Base-by-base conservation (phyloP, 1,284 basidiomycete genomes). In the Apiotrichum laibachii region DNA sequence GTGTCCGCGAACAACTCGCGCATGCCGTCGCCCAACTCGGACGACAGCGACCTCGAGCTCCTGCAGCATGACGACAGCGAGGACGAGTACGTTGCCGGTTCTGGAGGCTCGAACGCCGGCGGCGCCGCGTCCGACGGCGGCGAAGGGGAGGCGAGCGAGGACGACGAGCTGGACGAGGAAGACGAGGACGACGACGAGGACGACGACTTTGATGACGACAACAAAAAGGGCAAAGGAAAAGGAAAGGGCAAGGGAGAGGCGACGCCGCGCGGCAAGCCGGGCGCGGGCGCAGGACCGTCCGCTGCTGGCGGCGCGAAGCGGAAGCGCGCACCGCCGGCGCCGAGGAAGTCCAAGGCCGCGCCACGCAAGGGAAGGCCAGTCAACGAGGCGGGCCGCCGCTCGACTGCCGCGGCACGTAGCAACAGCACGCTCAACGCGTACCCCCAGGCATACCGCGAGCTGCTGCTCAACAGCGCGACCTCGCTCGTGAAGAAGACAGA, bases 401-500 rank as follows among this genome's bases (percentile, higher is more conserved):
- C 46, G 7, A 50, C 56, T 18, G 45, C 40, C 5, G 34, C 39
- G 11, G 59, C 59, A n/a, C 34, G 47, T 31, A 22, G n/a, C 26
- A 45, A 40, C 42, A 37, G 39, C 5, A 53, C 56, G 21, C 50
- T 55, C 10, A 54, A 54, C 46, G 48, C 44, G 12, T 52, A 48
- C 34, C 60, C 60, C 16, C 22, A 50, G 8, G 53, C 56, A 40
- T 61, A 61, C 46, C 55, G 60, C 39, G 56, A 61, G 31, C 37
- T 55, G n/a, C 53, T 61, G 19, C 53, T 57, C 19, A 39, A 55
- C 39, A 33, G 22, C 22, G 47, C 39, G 7, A 26, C 22, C 13
- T 10, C 26, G 21, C 54, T 55, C 26, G 46, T 34, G 39, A 26
- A 34, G 9, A 53, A 53, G 42, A 15, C 8, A 3, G 40, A 43